Evolutionary conservation across 768 basidiomycete species (phyloP), one percentile per base, ranked within the genome.

Genomic region (Amanita phalloides): DNA sequence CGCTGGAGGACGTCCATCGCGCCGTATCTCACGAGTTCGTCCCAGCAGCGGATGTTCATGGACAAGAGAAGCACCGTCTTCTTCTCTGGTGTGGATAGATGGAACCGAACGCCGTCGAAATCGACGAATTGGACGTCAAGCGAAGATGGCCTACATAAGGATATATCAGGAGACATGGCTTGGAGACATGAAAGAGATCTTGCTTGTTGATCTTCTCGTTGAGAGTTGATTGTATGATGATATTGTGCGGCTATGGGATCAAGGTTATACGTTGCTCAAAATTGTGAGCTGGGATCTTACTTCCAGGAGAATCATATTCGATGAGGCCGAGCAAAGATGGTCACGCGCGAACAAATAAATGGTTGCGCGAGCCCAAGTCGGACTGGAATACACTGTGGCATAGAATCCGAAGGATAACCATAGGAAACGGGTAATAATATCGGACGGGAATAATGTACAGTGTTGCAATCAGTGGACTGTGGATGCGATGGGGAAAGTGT

Each of bases 21-120:
- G 42, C 95, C 96, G 61, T 90, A 95, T 48, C 77, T 73, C 9
- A 84, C 84, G 42, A 99, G 81, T 64, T 98, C 92, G 54, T 86
- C 80, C 95, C 95, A 99, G 71, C 95, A 99, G 45, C 90, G 85
- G 53, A 98, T 93, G 66, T 85, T 84, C 92, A 99, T 98, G 28
- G 95, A 98, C 20, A 99, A 77, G 36, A 89, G 71, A 20, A 98
- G 72, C 3, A 75, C 63, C 0, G 86, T 84, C 73, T 95, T 90
- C 63, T 85, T 82, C 21, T 88, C 81, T 3, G 87, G 87, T 0
- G 93, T 93, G 11, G 89, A 89, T 44, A 98, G 69, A 66, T 87
- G 94, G 70, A 97, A 99, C 41, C 92, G 81, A 49, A 97, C 93
- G 45, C 91, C 87, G 64, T 99, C 96, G 59, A 92, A 99, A 70